Base-by-base conservation (phyloP, 208 protist species). In the Trypanosoma melophagium region DNA sequence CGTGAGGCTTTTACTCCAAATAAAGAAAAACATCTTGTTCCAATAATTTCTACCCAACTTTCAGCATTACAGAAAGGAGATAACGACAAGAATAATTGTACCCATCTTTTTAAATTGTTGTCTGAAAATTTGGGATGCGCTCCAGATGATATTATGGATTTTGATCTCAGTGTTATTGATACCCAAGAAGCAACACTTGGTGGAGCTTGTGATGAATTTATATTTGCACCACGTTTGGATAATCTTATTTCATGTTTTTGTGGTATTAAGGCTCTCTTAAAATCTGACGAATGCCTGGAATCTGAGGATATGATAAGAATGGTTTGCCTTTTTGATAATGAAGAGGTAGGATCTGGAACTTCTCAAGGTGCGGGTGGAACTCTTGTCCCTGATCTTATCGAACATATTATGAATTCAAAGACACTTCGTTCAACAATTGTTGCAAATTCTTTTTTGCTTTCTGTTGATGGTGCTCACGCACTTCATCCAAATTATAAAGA, bases 401-500 rank as follows among this genome's bases (percentile, higher is more conserved):
- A 93, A 60, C 80, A 85, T 63, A 38, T 96, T 51, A 35, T 86
- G 35, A 67, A 49, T 24, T 59, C 51, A 42, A 58, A 66, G 16
- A 56, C 70, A 2, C 62, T 89, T 25, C 80, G 83, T 25, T 60
- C 81, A 8, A 86, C 79, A 5, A 71, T 96, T 3, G 80, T 97
- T 1, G 81, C 90, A 40, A 94, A 95, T 38, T 97, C 90, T 17
- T 96, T 98, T 70, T 49, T 98, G 21, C 77, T 99, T 9, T 98
- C 93, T 14, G 94, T 97, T 2, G 98, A 99, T 77, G 97, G 98
- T 64, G 97, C 96, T 25, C 98, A 99, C 74, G 97, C 90, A 1
- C 78, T 98, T 13, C 97, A 99, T 77, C 97, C 97, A 7, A 99
- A 99, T 81, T 99, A 99, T 77, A 7, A 77, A 16, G 86, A 97